Conservation (phyloP, 2,329 filamentous ascomycete genomes). For the Epichloe uncinata region DNA sequence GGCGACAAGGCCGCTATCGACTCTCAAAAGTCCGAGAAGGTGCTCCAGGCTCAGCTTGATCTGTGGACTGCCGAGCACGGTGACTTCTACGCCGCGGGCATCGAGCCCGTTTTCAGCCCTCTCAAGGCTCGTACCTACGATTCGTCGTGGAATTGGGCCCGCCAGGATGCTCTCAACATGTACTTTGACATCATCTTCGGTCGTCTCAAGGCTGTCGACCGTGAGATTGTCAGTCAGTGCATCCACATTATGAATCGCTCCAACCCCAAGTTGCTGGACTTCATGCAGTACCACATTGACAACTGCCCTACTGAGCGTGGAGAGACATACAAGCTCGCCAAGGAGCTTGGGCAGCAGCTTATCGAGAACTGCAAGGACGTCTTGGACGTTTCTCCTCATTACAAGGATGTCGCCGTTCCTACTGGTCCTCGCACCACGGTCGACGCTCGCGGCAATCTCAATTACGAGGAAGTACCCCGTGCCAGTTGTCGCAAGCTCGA, state of each 20-base stretch:
- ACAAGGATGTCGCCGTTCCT: conserved; percentile 89
- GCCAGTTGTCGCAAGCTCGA: conserved; percentile 90
- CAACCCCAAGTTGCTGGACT: conserved; percentile 88
- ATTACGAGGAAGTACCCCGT: conserved; percentile 78
- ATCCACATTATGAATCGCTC: conserved; percentile 99
- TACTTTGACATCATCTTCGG: conserved; percentile 99
- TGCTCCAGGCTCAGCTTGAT: conserved; percentile 86
- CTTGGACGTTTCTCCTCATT: conserved; percentile 68
- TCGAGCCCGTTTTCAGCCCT: conserved; percentile 84
- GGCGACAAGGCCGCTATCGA: conserved; percentile 87
- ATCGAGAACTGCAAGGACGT: conserved; percentile 98
- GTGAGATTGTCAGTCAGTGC: conserved; percentile 96
- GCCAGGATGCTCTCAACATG: conserved; percentile 95
- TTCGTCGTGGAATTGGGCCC: conserved; percentile 98
- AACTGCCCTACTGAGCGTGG: conserved; percentile 94
- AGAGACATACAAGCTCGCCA: conserved; percentile 95
- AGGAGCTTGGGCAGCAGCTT: conserved; percentile 82
- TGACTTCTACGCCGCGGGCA: conserved; percentile 88
- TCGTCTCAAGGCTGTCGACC: conserved; percentile 79
- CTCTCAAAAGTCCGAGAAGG: conserved; percentile 71
- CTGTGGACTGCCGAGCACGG: conserved; percentile 93
- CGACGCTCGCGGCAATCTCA: conserved; percentile 81
- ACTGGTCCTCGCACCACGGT: conserved; percentile 89
- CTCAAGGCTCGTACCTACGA: conserved; percentile 95
- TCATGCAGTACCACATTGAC: conserved; percentile 99